These are phyloP conservation scores for Liriodendron chinense DNA, from an alignment of 164 flowering plant genomes.

Conservation along the genomic window DNA sequence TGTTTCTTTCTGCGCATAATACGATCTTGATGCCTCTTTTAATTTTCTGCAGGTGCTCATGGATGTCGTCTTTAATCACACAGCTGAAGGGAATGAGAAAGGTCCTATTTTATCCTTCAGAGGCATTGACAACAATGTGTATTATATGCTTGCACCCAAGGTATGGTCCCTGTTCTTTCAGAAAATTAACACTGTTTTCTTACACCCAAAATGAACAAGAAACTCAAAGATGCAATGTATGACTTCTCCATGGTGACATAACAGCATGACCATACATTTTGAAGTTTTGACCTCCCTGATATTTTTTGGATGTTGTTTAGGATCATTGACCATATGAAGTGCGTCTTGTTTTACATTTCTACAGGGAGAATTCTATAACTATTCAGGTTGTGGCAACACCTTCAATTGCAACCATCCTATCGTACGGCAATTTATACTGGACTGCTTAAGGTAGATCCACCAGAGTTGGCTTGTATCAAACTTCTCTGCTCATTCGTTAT, in stretches of 20 bases:
- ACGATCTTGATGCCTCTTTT: background rate
- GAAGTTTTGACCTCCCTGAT: background rate
- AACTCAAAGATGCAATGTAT: background rate
- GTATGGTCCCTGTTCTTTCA: conserved; percentile 31
- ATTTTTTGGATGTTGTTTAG: background rate
- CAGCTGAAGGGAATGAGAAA: conserved; percentile 95
- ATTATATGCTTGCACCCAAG: conserved; percentile 96
- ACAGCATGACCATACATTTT: background rate
- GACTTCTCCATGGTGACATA: background rate
- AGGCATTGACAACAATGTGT: conserved; percentile 84
- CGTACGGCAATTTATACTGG: conserved; percentile 85
- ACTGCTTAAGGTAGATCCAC: conserved; percentile 67
- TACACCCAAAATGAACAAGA: background rate
- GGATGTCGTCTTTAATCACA: conserved; percentile 99
- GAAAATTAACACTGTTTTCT: background rate
- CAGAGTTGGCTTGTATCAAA: background rate
- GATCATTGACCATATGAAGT: conserved; percentile 1
- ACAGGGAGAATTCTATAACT: conserved; percentile 94
- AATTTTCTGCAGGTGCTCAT: conserved; percentile 64
- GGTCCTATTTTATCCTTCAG: conserved; percentile 87
- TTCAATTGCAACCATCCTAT: conserved; percentile 95
- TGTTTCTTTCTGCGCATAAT: background rate
- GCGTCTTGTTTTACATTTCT: conserved; percentile 10
- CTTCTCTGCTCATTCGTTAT: background rate
- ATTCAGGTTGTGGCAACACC: conserved; percentile 98